Evolutionary conservation across 805 yeast genomes (phyloP).

Genomic region (Schwanniomyces occidentalis): DNA sequence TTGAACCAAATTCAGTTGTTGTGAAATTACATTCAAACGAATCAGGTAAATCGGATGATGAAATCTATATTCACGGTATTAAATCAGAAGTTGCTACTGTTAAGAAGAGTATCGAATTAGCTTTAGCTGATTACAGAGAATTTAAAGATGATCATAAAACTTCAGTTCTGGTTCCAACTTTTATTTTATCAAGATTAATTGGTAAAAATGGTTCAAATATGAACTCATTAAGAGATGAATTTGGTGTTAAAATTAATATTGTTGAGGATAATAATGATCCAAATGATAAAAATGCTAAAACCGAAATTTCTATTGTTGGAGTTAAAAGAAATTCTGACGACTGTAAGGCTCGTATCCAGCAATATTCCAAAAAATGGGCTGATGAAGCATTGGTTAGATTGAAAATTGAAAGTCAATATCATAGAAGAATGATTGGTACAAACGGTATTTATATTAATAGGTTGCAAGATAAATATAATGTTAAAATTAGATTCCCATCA

Average conservation of each 20-base stretch:
- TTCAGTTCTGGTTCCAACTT: slow-evolving; percentile 58
- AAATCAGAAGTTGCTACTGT: slow-evolving; percentile 60
- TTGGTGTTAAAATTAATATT: slow-evolving; percentile 74
- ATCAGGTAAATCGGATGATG: slow-evolving; percentile 42
- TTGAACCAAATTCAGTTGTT: slow-evolving; percentile 38
- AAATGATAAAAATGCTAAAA: slow-evolving; percentile 28
- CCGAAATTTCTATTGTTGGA: slow-evolving; percentile 68
- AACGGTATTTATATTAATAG: slow-evolving; percentile 79
- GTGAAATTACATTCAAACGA: slow-evolving; percentile 49
- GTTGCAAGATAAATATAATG: slow-evolving; percentile 84
- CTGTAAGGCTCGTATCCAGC: slow-evolving; percentile 58
- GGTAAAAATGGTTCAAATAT: slow-evolving; percentile 86
- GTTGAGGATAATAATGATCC: slow-evolving; percentile 50
- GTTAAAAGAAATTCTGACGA: slow-evolving; percentile 74
- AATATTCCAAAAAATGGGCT: slow-evolving; percentile 71
- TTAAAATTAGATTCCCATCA: slow-evolving; percentile 72
- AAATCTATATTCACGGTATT: slow-evolving; percentile 69
- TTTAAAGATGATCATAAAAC: slow-evolving; percentile 38
- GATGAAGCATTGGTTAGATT: slow-evolving; percentile 72
- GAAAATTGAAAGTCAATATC: slow-evolving; percentile 73
- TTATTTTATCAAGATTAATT: slow-evolving; percentile 73
- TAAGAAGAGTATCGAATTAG: slow-evolving; percentile 49
- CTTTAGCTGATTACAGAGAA: slow-evolving; percentile 55
- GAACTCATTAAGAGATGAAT: slow-evolving; percentile 67
- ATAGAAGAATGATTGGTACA: slow-evolving; percentile 80